Conservation (phyloP, 305 asterid genomes). For the Fraxinus sp. region DNA sequence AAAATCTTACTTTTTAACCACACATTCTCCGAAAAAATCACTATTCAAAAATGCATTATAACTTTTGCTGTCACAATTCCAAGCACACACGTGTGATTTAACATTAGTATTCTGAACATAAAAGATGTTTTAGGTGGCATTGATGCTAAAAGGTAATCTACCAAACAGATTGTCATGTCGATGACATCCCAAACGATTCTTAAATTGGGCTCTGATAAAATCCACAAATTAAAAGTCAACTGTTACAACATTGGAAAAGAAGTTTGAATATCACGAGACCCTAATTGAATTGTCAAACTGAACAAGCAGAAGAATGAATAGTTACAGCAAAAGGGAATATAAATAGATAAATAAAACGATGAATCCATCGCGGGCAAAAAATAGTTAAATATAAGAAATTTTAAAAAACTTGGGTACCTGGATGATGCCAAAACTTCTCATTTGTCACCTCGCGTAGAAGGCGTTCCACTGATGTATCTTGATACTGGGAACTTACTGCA, state of each 20-base stretch:
- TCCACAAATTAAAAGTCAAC: not conserved
- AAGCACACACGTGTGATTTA: not conserved
- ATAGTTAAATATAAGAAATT: not conserved
- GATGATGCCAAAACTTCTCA: conserved; percentile 92
- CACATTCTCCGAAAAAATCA: too few species aligned
- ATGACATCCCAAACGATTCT: not conserved
- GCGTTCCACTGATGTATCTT: conserved; percentile 95
- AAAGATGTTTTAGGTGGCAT: not conserved
- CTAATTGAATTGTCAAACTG: not conserved
- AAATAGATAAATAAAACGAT: not conserved
- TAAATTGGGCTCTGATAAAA: not conserved
- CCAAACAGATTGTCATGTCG: not conserved
- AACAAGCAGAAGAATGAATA: not conserved
- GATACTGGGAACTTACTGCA: conserved; percentile 53
- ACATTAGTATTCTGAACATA: not conserved
- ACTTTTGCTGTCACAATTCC: not conserved
- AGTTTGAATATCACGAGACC: not conserved
- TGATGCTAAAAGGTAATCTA: not conserved
- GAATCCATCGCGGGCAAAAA: not conserved
- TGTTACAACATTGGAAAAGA: not conserved
- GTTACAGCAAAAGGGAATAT: not conserved
- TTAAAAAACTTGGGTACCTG: conserved; percentile 59
- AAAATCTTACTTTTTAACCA: too few species aligned
- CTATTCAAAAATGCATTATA: too few species aligned
- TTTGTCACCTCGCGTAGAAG: conserved; percentile 95